Conservation (phyloP, 2,329 filamentous ascomycete genomes). For the Alternaria ethzedia region DNA sequence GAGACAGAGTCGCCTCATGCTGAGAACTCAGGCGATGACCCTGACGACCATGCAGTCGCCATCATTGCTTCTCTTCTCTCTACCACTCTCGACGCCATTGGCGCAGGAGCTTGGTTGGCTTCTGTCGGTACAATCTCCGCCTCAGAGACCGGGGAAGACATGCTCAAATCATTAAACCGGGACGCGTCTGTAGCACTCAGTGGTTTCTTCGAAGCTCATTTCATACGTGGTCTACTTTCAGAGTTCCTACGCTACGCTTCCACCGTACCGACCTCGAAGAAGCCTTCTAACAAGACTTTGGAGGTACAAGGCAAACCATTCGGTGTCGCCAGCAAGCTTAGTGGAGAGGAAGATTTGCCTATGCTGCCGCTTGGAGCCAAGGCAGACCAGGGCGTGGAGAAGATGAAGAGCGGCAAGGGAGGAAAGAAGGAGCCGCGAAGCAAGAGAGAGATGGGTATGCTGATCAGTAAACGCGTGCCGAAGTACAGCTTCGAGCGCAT, state of each 20-base stretch:
- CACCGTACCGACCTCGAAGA: conserved; percentile 36
- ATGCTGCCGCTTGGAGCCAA: conserved; percentile 78
- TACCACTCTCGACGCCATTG: conserved; percentile 77
- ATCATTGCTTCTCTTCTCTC: conserved; percentile 75
- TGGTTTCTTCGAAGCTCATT: conserved; percentile 72
- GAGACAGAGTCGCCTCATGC: conserved; percentile 47
- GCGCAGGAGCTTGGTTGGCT: conserved; percentile 73
- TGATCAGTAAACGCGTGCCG: conserved; percentile 80
- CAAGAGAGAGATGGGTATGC: conserved; percentile 74
- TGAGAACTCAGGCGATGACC: conserved; percentile 54
- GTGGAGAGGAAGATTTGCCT: conserved; percentile 49
- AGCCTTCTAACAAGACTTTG: conserved; percentile 40
- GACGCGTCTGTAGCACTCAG: conserved; percentile 76
- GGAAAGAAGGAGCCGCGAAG: conserved; percentile 75
- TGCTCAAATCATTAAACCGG: conserved; percentile 69
- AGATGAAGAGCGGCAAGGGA: conserved; percentile 65
- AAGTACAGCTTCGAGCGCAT: conserved; percentile 85
- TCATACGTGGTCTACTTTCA: conserved; percentile 67
- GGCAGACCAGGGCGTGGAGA: conserved; percentile 56
- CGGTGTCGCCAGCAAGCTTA: conserved; percentile 47
- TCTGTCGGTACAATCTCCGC: conserved; percentile 57
- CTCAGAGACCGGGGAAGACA: conserved; percentile 64
- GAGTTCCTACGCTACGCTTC: conserved; percentile 68
- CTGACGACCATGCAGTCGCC: conserved; percentile 71
- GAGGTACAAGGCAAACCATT: conserved; percentile 55